Evolutionary conservation across 2,329 filamentous ascomycete genomes (phyloP), one percentile per base, ranked within the genome.

Genomic region (Arthroderma uncinatum): DNA sequence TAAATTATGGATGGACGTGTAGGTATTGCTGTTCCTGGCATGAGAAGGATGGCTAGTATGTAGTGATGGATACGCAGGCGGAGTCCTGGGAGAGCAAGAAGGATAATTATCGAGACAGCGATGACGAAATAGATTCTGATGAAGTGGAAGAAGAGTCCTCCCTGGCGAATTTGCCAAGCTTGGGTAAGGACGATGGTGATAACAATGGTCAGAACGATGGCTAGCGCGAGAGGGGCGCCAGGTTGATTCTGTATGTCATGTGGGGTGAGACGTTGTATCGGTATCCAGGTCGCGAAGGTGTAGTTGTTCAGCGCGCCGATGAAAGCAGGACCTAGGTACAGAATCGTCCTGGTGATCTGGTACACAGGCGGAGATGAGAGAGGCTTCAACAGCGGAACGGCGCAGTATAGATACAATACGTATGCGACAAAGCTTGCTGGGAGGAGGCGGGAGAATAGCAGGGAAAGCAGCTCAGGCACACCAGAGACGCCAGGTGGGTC

Each of bases 31-130:
- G 93, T 97, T 0, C 91, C 93, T 0, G 91, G 89, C 4, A 97
- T 80, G 0, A 98, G 79, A 0, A 97, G 77, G 12, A 98, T 80
- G 1, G 85, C 90, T 3, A 97, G 78, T 62, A 97, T 88, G 68
- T 97, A 98, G 70, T 98, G 93, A 68, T 98, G 93, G 57, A 98
- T 90, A 34, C 93, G 84, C 53, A 98, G 78, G 60, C 84, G 86
- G 54, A 95, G 82, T 6, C 83, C 81, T 0, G 92, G 92, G 4
- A 95, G 73, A 0, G 80, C 74, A 10, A 95, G 76, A 34, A 87
- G 79, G 53, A 90, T 73, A 30, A 93, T 67, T 36, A 97, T 81
- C n/a, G 76, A 78, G 1, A 75, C 68, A 1, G 82, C 73, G 61
- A 95, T 81, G 3, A 87, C 74, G 21, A 77, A 79, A 69, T 96